These are phyloP conservation scores for Colletotrichum euphorbiae DNA, from an alignment of 2,329 filamentous ascomycete species.

Conservation along the genomic window DNA sequence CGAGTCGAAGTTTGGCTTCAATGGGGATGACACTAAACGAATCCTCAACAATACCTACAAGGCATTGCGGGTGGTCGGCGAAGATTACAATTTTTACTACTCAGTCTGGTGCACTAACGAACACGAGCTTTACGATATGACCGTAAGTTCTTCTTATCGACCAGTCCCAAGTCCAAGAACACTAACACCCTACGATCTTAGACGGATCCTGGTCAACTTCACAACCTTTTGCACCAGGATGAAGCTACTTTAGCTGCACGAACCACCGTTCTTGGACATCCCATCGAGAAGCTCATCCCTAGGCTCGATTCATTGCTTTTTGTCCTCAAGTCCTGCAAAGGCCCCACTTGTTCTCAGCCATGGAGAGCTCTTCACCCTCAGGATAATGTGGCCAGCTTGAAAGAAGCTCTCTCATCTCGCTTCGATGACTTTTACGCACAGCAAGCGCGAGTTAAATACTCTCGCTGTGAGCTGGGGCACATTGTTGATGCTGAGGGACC, in stretches of 20 bases:
- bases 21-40: constrained; percentile 42
- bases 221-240: constrained; percentile 44
- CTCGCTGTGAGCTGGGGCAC: constrained; percentile 66
- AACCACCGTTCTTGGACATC: constrained; percentile 47
- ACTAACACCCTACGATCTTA: constrained; percentile 42
- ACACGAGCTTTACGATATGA: constrained; percentile 63
- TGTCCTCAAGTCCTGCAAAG: constrained; percentile 70
- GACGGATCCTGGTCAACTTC: constrained; percentile 62
- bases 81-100: constrained; percentile 66
- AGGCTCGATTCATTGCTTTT: constrained; percentile 69
- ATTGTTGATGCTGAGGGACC: constrained; percentile 67
- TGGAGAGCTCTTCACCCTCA: constrained; percentile 67
- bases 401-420: constrained; percentile 58
- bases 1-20: constrained; percentile 45
- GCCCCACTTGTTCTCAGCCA: constrained; percentile 61
- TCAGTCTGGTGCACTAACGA: constrained; percentile 65
- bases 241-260: constrained; percentile 24
- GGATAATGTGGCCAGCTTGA: constrained; percentile 61
- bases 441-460: constrained; percentile 62
- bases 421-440: constrained; percentile 66
- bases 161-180: not conserved
- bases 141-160: constrained; percentile 48
- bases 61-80: constrained; percentile 57
- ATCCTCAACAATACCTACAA: constrained; percentile 66
- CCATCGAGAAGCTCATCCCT: constrained; percentile 56